Base-by-base conservation (phyloP, 1,284 basidiomycete species). In the Trichosporon sp. region DNA sequence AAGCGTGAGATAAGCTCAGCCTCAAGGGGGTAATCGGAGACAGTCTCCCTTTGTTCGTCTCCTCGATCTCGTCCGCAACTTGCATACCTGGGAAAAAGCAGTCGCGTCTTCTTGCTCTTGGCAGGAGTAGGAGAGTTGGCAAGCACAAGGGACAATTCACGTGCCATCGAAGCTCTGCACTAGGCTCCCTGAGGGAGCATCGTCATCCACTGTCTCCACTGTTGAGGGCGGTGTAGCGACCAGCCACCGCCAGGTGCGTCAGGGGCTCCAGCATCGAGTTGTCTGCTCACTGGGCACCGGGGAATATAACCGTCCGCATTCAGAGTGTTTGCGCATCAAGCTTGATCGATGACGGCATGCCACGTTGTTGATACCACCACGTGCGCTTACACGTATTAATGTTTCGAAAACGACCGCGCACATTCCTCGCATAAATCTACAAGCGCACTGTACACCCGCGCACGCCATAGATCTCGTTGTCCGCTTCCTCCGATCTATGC, bases 301-400 rank as follows among this genome's bases (percentile, higher is more conserved):
- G 43, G 43, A n/a, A 54, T 54, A 26, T n/a, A 4, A 8, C 14
- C 8, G n/a, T 19, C n/a, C n/a, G 48, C 48, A 26, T 26, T 26
- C 48, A n/a, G 48, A 19, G 48, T 51, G n/a, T 51, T 16, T 51
- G 10, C 4, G 14, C 48, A 26, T 54, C 51, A 54, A 54, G 51
- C 51, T 54, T 54, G 51, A n/a, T 54, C 16, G 51, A 21, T 54
- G n/a, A 54, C 51, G 51, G 51, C 51, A 54, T 54, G 11, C 51
- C 51, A 54, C 51, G 51, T 21, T 21, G 51, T 48, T 54, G 51
- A 54, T 54, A 54, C 6, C 21, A 7, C 21, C 51, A 26, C 19
- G 51, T 21, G 51, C 4, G 7, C 8, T 7, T 54, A 54, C 51
- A 54, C 51, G 51, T 54, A 54, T 54, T 54, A 19, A 19, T 0